These are phyloP conservation scores for Colletotrichum neosansevieriae DNA, from an alignment of 2,329 filamentous ascomycete genomes.

Conservation along the genomic window DNA sequence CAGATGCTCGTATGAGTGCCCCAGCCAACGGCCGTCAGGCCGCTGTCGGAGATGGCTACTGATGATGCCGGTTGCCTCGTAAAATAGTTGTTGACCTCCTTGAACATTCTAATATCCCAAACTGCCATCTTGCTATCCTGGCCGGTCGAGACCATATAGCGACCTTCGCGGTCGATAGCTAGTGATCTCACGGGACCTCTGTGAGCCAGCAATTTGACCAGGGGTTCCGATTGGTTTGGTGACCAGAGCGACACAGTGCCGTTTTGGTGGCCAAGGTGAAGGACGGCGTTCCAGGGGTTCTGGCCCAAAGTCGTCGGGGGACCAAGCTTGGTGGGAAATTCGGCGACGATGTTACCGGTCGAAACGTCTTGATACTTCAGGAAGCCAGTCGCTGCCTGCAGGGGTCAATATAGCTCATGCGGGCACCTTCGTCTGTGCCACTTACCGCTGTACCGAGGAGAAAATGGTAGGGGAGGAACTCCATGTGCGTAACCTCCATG, in stretches of 20 bases:
- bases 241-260: constrained; percentile 96
- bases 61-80: constrained; percentile 85
- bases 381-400: constrained; percentile 81
- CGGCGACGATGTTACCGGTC: constrained; percentile 88
- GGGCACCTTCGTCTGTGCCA: constrained; percentile 41
- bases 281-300: constrained; percentile 91
- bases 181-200: constrained; percentile 87
- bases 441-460: constrained; percentile 86
- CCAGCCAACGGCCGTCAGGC: constrained; percentile 90
- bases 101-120: constrained; percentile 96
- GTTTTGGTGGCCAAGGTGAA: constrained; percentile 95
- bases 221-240: constrained; percentile 85
- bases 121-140: constrained; percentile 93
- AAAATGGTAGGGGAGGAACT: constrained; percentile 97
- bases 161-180: constrained; percentile 87
- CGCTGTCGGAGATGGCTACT: constrained; percentile 88
- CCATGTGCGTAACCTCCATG: constrained; percentile 90
- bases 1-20: constrained; percentile 91
- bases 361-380: constrained; percentile 96
- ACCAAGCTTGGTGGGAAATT: constrained; percentile 87
- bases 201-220: constrained; percentile 93
- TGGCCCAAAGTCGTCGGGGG: constrained; percentile 86
- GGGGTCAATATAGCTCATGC: constrained; percentile 38
- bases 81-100: constrained; percentile 90
- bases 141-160: constrained; percentile 95